Evolutionary conservation across 1,284 basidiomycete species (phyloP).

Genomic region (Papiliotrema laurentii): DNA sequence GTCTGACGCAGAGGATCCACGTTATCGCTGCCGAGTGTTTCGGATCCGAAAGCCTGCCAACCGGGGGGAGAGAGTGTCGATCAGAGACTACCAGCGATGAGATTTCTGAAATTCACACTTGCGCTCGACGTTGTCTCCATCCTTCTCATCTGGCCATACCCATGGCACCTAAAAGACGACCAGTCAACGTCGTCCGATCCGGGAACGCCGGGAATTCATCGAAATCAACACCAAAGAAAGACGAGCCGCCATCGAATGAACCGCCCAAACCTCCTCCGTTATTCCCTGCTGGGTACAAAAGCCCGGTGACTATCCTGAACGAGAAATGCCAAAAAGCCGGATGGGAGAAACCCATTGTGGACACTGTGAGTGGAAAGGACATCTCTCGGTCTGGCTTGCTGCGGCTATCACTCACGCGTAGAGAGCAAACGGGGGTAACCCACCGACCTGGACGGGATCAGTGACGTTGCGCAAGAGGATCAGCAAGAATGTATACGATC

Average conservation of each 20-base stretch:
- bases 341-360: constrained; percentile 73
- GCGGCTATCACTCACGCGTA: constrained; percentile 5
- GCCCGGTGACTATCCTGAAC: constrained; percentile 66
- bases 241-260: constrained; percentile 13
- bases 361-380: constrained; percentile 56
- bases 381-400: neutral
- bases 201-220: constrained; percentile 80
- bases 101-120: too few species aligned
- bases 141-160: neutral
- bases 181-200: constrained; percentile 64
- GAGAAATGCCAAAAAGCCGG: constrained; percentile 82
- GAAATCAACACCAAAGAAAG: constrained; percentile 58
- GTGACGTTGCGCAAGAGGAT: constrained; percentile 62
- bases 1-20: too few species aligned
- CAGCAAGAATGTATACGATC: constrained; percentile 62
- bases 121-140: neutral
- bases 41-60: too few species aligned
- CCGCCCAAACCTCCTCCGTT: constrained; percentile 52
- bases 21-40: too few species aligned
- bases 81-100: too few species aligned
- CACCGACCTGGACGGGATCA: constrained; percentile 57
- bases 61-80: too few species aligned
- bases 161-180: constrained; percentile 67
- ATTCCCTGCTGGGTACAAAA: constrained; percentile 77
- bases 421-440: constrained; percentile 52